Evolutionary conservation across 306 rosid species (phyloP).

Genomic region (Pterocarpus santalinus): DNA sequence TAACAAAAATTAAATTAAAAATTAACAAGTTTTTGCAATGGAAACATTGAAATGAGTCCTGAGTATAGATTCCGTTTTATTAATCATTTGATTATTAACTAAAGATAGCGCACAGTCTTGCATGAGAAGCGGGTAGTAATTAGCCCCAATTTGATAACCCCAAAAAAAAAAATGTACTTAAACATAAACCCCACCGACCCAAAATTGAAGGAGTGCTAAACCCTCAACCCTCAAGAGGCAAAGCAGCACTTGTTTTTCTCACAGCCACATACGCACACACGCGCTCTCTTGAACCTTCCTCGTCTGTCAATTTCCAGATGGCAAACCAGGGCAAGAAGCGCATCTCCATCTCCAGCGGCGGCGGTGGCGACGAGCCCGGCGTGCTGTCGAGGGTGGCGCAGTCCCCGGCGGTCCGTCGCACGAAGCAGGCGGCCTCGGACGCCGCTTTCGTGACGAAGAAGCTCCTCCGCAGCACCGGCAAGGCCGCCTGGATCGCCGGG

Average conservation of each 20-base stretch:
- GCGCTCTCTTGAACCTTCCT: not conserved
- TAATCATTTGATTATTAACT: no score
- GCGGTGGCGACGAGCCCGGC: not conserved
- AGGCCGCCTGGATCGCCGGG: conserved; percentile 90
- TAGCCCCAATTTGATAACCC: no score
- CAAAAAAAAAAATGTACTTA: no score
- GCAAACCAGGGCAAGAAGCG: not conserved
- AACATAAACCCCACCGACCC: not conserved
- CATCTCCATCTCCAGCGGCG: not conserved
- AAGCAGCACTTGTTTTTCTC: not conserved
- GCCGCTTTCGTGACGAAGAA: not conserved
- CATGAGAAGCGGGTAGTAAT: no score
- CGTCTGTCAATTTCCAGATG: not conserved
- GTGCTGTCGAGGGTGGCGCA: conserved; percentile 51
- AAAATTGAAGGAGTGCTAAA: not conserved
- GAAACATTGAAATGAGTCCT: no score
- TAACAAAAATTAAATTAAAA: no score
- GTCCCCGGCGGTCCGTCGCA: conserved; percentile 54
- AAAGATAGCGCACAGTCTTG: no score
- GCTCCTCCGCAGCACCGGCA: conserved; percentile 85
- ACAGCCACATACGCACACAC: not conserved
- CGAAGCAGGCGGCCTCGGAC: conserved; percentile 54
- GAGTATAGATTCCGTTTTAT: no score
- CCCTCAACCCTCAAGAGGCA: not conserved
- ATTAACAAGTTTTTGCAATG: no score